phyloP scores from a whole-genome alignment of 495 filamentous ascomycete genomes.

The Annulohypoxylon stygium region DNA sequence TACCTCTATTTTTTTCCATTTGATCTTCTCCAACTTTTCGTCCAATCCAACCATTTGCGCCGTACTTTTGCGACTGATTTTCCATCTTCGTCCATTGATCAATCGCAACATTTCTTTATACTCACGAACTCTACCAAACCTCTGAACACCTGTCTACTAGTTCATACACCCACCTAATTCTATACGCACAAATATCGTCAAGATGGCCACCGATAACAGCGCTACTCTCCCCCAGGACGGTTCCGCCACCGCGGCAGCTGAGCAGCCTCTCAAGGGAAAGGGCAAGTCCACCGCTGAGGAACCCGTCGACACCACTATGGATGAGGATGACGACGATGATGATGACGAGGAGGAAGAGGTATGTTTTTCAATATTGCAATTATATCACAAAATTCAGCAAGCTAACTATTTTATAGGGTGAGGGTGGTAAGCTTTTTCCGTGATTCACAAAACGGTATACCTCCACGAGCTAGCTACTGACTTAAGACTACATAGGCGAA shows the following conservation, averaged over 20 bases:
- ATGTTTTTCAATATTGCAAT: slow-evolving; percentile 45
- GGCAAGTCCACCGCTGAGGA: slow-evolving; percentile 64
- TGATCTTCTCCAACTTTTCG: slow-evolving; percentile 25
- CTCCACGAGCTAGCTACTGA: slow-evolving; percentile 31
- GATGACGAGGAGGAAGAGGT: slow-evolving; percentile 75
- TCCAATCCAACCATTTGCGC: slow-evolving; percentile 44
- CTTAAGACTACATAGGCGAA: slow-evolving; percentile 56
- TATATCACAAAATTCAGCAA: slow-evolving; percentile 7
- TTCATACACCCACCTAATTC: slow-evolving; percentile 11
- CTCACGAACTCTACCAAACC: background rate
- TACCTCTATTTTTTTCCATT: slow-evolving; percentile 25
- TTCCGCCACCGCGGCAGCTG: slow-evolving; percentile 51
- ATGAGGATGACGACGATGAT: slow-evolving; percentile 73
- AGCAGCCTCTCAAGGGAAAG: slow-evolving; percentile 66
- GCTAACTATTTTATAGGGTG: slow-evolving; percentile 48
- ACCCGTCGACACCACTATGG: slow-evolving; percentile 72
- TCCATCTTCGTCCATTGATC: slow-evolving; percentile 38
- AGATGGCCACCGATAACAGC: slow-evolving; percentile 58
- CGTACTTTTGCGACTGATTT: slow-evolving; percentile 32
- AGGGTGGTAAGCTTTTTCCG: slow-evolving; percentile 58
- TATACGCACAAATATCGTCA: slow-evolving; percentile 31
- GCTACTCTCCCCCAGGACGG: slow-evolving; percentile 49
- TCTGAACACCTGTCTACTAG: slow-evolving; percentile 1
- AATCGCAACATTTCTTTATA: slow-evolving; percentile 31
- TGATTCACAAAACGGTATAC: slow-evolving; percentile 25